These are phyloP conservation scores for Albugo candida DNA, from an alignment of 352 stramenopile species.

Conservation along the genomic window DNA sequence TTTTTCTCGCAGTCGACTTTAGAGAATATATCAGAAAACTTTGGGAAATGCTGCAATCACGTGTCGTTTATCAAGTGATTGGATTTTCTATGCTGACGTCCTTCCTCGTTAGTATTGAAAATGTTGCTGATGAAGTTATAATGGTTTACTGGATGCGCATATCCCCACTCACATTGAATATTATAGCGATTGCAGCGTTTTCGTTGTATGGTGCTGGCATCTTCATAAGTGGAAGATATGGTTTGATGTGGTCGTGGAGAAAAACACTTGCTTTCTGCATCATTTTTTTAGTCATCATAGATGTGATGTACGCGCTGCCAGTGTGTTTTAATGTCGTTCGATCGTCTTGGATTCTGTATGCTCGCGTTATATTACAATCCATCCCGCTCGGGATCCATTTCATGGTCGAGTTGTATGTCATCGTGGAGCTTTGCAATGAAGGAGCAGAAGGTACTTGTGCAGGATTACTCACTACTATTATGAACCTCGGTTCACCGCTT, in stretches of 20 bases:
- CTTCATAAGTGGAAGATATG: slow-evolving; percentile 33
- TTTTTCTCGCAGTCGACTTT: slow-evolving; percentile 13
- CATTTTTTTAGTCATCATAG: slow-evolving; percentile 23
- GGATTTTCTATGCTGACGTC: slow-evolving; percentile 45
- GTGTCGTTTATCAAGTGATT: slow-evolving; percentile 49
- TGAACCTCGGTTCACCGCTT: slow-evolving; percentile 38
- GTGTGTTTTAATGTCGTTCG: slow-evolving; percentile 38
- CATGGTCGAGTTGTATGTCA: slow-evolving; percentile 36
- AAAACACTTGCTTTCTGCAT: slow-evolving; percentile 25
- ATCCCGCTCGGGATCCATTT: slow-evolving; percentile 42
- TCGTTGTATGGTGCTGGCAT: slow-evolving; percentile 27
- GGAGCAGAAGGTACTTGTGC: slow-evolving; percentile 50
- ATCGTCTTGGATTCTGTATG: slow-evolving; percentile 53
- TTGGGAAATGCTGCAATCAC: slow-evolving; percentile 49
- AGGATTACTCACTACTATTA: slow-evolving; percentile 38
- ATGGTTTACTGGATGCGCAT: slow-evolving; percentile 41
- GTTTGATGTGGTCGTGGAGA: slow-evolving; percentile 39
- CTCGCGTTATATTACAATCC: slow-evolving; percentile 25
- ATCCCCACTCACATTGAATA: slow-evolving; percentile 27
- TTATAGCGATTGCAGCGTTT: slow-evolving; percentile 28
- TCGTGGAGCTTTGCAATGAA: slow-evolving; percentile 46
- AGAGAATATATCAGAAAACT: slow-evolving; percentile 25
- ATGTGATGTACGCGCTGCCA: slow-evolving; percentile 21
- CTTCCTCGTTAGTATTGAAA: slow-evolving; percentile 34
- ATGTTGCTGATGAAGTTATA: slow-evolving; percentile 26